Percentiles rank a stretch among this genome's conserved stretches.
Conservation (phyloP, 2,329 filamentous ascomycete genomes). For the Canariomyces notabilis region DNA sequence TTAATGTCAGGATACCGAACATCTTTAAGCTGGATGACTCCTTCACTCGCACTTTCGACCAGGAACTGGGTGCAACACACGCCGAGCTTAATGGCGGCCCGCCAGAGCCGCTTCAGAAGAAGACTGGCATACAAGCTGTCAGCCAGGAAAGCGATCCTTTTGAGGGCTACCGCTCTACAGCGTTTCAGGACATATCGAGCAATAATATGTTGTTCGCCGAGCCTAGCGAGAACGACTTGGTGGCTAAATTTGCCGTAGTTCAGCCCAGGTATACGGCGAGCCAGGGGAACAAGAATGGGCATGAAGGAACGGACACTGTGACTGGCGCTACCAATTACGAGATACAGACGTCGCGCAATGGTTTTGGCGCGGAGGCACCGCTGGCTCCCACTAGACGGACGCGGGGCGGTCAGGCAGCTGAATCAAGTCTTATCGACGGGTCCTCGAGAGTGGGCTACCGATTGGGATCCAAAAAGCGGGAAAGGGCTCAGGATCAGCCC, state of each 20-base stretch:
- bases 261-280: conserved; percentile 41
- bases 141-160: conserved; percentile 47
- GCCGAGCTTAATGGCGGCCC: conserved; percentile 36
- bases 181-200: conserved; percentile 36
- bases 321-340: conserved; percentile 42
- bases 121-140: conserved; percentile 35
- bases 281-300: conserved; percentile 34
- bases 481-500: conserved; percentile 38
- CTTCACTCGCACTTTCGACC: conserved; percentile 45
- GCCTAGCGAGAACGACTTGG: conserved; percentile 48
- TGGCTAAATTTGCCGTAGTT: conserved; percentile 51
- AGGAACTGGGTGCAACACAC: conserved; percentile 30
- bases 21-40: conserved; percentile 71
- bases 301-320: conserved; percentile 62
- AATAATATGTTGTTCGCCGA: conserved; percentile 40
- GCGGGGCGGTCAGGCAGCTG: conserved; percentile 48
- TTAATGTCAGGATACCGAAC: conserved; percentile 74
- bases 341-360: conserved; percentile 30
- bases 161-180: conserved; percentile 39
- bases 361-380: conserved; percentile 39
- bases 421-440: conserved; percentile 49
- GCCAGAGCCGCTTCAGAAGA: conserved; percentile 40
- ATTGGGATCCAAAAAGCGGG: conserved; percentile 40
- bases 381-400: conserved; percentile 50
- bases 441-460: conserved; percentile 62